phyloP scores from a whole-genome alignment of 1,139 yeast species.

The Protomyces pachydermus region DNA sequence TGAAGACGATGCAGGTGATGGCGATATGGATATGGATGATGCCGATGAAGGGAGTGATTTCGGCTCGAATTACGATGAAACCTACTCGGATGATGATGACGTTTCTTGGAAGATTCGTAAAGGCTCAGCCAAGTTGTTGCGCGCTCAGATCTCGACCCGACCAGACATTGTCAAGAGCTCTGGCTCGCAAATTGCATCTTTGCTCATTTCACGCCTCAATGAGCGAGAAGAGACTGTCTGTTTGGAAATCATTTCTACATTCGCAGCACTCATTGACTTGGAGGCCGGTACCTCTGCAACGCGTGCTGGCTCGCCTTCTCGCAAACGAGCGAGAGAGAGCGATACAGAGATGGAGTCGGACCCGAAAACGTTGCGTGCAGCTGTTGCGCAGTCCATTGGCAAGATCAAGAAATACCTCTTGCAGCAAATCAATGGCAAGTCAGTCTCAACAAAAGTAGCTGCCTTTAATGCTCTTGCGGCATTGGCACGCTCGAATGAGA shows the following conservation, averaged over 20 bases:
- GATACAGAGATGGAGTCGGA: slow-evolving; percentile 12
- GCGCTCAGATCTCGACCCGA: slow-evolving; percentile 43
- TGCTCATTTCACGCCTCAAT: slow-evolving; percentile 38
- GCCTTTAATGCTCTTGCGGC: neutral
- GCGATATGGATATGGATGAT: slow-evolving; percentile 42
- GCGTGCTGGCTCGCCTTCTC: neutral
- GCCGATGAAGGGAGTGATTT: slow-evolving; percentile 38
- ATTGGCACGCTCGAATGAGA: neutral
- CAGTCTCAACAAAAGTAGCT: slow-evolving; percentile 1
- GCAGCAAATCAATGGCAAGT: slow-evolving; percentile 12
- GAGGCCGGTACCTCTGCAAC: neutral
- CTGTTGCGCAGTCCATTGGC: neutral
- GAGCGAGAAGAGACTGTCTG: slow-evolving; percentile 45
- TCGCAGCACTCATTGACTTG: slow-evolving; percentile 31
- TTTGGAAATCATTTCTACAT: slow-evolving; percentile 39
- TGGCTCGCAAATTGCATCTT: slow-evolving; percentile 35
- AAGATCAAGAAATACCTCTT: neutral
- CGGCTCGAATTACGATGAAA: slow-evolving; percentile 41
- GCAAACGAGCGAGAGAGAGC: slow-evolving; percentile 12
- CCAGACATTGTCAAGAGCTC: slow-evolving; percentile 34
- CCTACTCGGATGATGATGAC: slow-evolving; percentile 52
- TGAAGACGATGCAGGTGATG: slow-evolving; percentile 40
- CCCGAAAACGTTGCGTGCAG: neutral
- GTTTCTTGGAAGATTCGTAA: slow-evolving; percentile 68
- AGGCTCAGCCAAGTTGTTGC: slow-evolving; percentile 49